Evolutionary conservation across 148 eudicot species (phyloP), one percentile per base, ranked within the genome.

Genomic region (Oxyria digyna): DNA sequence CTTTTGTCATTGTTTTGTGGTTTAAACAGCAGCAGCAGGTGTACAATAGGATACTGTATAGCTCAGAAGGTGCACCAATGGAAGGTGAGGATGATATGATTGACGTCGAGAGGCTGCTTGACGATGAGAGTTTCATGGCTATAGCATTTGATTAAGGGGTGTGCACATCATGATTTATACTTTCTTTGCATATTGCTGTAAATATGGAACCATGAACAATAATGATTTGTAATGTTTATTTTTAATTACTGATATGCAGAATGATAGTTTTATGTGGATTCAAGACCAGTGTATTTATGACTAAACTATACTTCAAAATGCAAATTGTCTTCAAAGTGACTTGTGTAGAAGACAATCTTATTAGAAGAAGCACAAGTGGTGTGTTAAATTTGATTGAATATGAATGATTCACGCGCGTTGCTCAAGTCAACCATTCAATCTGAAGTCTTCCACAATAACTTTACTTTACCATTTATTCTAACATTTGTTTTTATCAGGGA

Each of bases 81-180:
- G 81, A 74, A 48, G 78, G 71, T 17, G 82, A 79, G 69, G 80
- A 79, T 1, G 80, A 78, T 69, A 82, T 82, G 82, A 46, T 82
- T 29, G 85, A 79, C 54, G 80, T 79, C 62, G 82, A 82, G 15
- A 72, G 68, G 46, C 77, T 79, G 62, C 57, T 82, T 21, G 80
- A 79, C 38, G 82, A 82, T 33, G 80, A 82, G 68, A 76, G 73
- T 67, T 82, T 82, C 76, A 82, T 79, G 85, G 78, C 85, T 33
- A 27, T 81, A 7, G 80, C 85, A 26, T 81, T 81, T 66, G 75
- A 81, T 54, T 81, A 71, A 81, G 46, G 65, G 15, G 27, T 57
- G 27, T 57, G 63, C 35, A 31, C 29, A 52, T 24, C 62, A 15
- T 59, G 65, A 15, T 27, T 14, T 59, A 29, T 59, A 59, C 65